These are phyloP conservation scores for Sclerotinia minor DNA, from an alignment of 2,329 filamentous ascomycete genomes.

Conservation along the genomic window DNA sequence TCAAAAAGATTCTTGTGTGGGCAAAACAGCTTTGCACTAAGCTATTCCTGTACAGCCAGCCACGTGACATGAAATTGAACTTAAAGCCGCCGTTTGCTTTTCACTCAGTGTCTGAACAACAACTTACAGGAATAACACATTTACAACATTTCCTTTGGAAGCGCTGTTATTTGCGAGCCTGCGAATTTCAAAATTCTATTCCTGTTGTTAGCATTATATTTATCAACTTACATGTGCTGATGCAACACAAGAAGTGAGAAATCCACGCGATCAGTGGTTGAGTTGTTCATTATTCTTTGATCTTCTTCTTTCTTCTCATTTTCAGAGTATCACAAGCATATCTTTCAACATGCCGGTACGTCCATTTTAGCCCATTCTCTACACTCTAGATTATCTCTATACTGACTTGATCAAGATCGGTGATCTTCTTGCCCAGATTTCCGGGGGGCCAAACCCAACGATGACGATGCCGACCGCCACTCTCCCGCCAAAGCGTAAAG, in stretches of 20 bases:
- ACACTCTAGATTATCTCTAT: slow-evolving; percentile 23
- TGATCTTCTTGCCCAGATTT: slow-evolving; percentile 62
- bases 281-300: slow-evolving; percentile 21
- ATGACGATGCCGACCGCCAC: slow-evolving; percentile 38
- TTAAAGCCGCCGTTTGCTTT: slow-evolving; percentile 18
- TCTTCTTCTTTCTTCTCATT: slow-evolving; percentile 4
- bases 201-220: neutral
- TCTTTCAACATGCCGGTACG: slow-evolving; percentile 37
- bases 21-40: slow-evolving; percentile 6
- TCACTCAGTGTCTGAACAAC: slow-evolving; percentile 17
- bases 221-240: slow-evolving; percentile 26
- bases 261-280: slow-evolving; percentile 33
- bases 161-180: slow-evolving; percentile 9
- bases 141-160: neutral
- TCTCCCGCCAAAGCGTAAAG: slow-evolving; percentile 55
- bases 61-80: slow-evolving; percentile 17
- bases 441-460: slow-evolving; percentile 48
- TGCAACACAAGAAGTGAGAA: slow-evolving; percentile 25
- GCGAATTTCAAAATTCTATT: slow-evolving; percentile 5
- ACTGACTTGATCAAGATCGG: slow-evolving; percentile 48
- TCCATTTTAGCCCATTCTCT: slow-evolving; percentile 9
- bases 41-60: neutral
- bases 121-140: slow-evolving; percentile 18
- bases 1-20: slow-evolving; percentile 24
- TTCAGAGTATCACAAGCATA: slow-evolving; percentile 20